Evolutionary conservation across 1,139 yeast species (phyloP).

Genomic region (Meyerozyma sp.): DNA sequence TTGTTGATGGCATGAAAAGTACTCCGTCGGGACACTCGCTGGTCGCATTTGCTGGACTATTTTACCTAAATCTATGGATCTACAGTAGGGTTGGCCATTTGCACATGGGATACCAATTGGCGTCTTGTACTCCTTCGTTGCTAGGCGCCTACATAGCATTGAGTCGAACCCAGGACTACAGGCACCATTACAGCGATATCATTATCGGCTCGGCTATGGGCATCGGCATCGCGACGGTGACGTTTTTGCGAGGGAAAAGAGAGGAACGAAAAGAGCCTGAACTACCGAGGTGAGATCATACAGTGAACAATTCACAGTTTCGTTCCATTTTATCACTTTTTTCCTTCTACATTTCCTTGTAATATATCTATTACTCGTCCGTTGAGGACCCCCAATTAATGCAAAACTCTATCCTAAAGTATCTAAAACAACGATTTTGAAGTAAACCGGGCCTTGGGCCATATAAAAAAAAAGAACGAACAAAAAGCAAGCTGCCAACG

Average conservation of each 20-base stretch:
- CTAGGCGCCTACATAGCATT: slow-evolving; percentile 43
- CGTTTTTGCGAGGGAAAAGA: background rate
- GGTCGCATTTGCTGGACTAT: slow-evolving; percentile 60
- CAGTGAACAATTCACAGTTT: too few relatives aligned
- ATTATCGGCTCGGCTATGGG: slow-evolving; percentile 33
- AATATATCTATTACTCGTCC: slow-evolving; percentile 26
- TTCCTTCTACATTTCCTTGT: background rate
- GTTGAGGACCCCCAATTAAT: slow-evolving; percentile 52
- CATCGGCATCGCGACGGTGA: slow-evolving; percentile 1
- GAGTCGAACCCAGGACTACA: slow-evolving; percentile 38
- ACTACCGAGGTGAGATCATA: background rate
- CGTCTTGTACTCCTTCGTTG: slow-evolving; percentile 20
- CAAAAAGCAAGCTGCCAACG: slow-evolving; percentile 28
- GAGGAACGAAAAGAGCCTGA: background rate
- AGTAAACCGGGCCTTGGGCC: slow-evolving; percentile 5
- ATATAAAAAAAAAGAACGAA: slow-evolving; percentile 9
- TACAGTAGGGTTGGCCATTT: background rate
- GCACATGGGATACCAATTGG: slow-evolving; percentile 5
- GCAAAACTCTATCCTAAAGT: slow-evolving; percentile 42
- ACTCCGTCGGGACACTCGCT: slow-evolving; percentile 84
- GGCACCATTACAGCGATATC: slow-evolving; percentile 42
- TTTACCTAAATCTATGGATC: slow-evolving; percentile 29
- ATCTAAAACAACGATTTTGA: slow-evolving; percentile 15
- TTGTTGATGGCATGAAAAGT: slow-evolving; percentile 69
- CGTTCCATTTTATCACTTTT: too few relatives aligned